Evolutionary conservation across 768 basidiomycete species (phyloP), one percentile per base, ranked within the genome.

Genomic region (Leccinum pellstonianum): DNA sequence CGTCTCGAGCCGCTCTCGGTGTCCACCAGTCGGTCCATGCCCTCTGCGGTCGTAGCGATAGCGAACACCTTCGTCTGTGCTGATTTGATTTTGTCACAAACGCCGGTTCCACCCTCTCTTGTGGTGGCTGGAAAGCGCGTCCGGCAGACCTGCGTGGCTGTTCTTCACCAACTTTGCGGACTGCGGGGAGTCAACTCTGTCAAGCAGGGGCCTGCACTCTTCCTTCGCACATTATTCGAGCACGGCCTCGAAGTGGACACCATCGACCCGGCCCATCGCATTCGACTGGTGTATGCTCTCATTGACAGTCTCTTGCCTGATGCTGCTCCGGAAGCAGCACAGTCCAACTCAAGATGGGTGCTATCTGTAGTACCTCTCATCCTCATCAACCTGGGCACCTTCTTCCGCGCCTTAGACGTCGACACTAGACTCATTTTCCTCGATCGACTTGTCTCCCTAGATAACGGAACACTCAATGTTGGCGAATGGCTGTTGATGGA

Each of bases 401-500:
- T 91, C 71, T 80, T 86, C 67, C 77, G 75, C 7, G 71, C 80
- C 5, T 74, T 91, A 33, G 83, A 87, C 57, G 76, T 81, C 3
- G 81, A 85, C 56, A 81, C 76, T 47, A 84, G 81, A 67, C 73
- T 79, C 3, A 77, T 79, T 41, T 68, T 91, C 25, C 67, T 91
- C 27, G 73, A 79, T 51, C 79, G 84, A 5, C 77, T 92, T 3
- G 75, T 25, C 21, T 75, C 70, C 17, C 70, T 91, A 14, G 91
- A 93, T 62, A 27, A 66, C 2, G 69, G 62, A 23, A 61, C 55
- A 1, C 63, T 72, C 11, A 56, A 63, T 15, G 14, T 72, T 9
- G 68, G 65, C 47, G 86, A 88, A 60, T 93, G 89, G 88, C 65
- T 92, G 25, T 64, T 93, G 9, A 66, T 73, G n/a, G 83, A 87